Evolutionary conservation across 176 grass and related monocot species (phyloP), one percentile per base, ranked within the genome.

Genomic region (Cymbopogon citratus): DNA sequence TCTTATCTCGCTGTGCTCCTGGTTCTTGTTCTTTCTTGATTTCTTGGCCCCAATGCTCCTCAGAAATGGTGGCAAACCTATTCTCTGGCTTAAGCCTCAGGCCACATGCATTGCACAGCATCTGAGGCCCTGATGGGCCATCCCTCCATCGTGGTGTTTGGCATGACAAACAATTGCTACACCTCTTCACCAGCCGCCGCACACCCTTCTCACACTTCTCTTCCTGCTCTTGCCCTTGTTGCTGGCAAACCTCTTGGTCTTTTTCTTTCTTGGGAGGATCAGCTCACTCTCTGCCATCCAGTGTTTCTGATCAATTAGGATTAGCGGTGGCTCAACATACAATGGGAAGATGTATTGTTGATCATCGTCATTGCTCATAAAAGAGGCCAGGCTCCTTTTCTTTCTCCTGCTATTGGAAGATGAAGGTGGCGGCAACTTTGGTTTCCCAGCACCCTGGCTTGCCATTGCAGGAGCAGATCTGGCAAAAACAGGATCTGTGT

Each of bases 211-310:
- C 13, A 4, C 67, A 61, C 74, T 81, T 76, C 5, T 81, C 81
- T 82, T 88, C 70, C 71, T 70, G 68, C 7, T 75, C 45, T 39
- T 70, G 46, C 68, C 73, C 81, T 76, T 64, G 77, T 15, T 66
- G 69, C 64, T 68, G 84, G 67, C 75, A 67, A n/a, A 74, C 80
- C 82, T 85, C 87, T 63, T 79, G 80, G 38, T 86, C 88, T 31
- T 56, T 87, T 23, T 85, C 86, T 85, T 79, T 87, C 86, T 88
- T 88, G 23, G 91, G 80, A 88, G 81, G 75, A 99, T 85, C 80
- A 94, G 91, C 86, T 99, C 92, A 54, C 96, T 99, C 75, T 99
- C 96, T 31, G 96, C 96, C 54, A 99, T 66, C 96, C 96, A 99
- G 29, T 93, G 51, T 44, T 92, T 88, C 69, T 87, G 96, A 63